A percentile compares a stretch with the other conserved stretches of the same genome.
Evolutionary conservation across 108 stramenopile species (phyloP).

Genomic region (Stephanodiscus triporus): DNA sequence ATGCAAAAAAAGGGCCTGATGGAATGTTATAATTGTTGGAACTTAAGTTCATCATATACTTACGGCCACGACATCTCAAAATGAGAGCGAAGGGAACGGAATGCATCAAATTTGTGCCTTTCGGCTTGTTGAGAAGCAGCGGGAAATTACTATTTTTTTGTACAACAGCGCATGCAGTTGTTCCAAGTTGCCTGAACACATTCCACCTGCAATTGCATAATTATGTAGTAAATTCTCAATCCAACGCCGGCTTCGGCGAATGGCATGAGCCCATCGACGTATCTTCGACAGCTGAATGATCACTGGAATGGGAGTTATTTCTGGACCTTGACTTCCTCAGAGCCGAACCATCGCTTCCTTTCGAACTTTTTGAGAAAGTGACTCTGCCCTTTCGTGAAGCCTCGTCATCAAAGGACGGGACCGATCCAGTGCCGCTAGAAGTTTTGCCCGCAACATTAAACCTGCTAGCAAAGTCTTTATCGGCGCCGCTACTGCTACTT

Average conservation of each 20-base stretch:
- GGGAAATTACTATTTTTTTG: too few species aligned
- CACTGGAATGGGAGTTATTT: background rate
- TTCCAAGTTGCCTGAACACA: too few species aligned
- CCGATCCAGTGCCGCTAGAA: background rate
- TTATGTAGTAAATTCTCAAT: too few species aligned
- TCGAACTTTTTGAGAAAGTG: constrained; percentile 2
- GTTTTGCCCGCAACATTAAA: background rate
- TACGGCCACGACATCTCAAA: too few species aligned
- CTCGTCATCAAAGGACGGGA: background rate
- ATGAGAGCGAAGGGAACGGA: too few species aligned
- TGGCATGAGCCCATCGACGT: background rate
- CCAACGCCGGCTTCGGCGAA: background rate
- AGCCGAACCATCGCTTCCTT: background rate
- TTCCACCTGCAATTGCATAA: too few species aligned
- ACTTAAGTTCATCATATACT: too few species aligned
- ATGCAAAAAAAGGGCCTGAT: too few species aligned
- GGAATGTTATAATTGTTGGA: too few species aligned
- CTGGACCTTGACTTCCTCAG: background rate
- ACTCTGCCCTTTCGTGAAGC: background rate
- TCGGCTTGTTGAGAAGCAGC: too few species aligned
- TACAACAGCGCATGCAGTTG: too few species aligned
- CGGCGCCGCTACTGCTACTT: background rate
- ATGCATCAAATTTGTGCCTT: too few species aligned
- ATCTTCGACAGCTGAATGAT: background rate
- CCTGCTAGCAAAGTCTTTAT: background rate